A percentile compares a stretch with the other conserved stretches of the same genome.
Evolutionary conservation across 257 asterid species (phyloP).

Genomic region (Jacaranda copaia): DNA sequence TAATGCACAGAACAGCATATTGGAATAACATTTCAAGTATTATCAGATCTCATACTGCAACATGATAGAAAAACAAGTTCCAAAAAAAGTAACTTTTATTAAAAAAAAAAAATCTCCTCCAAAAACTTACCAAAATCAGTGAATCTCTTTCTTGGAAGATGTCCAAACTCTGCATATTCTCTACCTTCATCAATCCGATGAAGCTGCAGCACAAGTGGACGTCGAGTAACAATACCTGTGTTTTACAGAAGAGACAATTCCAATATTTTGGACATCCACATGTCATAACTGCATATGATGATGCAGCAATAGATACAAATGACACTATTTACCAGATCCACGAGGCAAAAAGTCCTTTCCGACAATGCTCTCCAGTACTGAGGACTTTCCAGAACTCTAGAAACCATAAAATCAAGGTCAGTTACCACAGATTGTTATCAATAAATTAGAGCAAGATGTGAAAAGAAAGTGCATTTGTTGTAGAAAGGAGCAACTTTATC

Average conservation of each 20-base stretch:
- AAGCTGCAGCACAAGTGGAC: constrained; percentile 86
- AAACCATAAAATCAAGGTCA: constrained; percentile 32
- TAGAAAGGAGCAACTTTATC: constrained; percentile 9
- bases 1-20: constrained; percentile 2
- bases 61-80: neutral
- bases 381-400: constrained; percentile 85
- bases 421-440: neutral
- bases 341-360: constrained; percentile 88
- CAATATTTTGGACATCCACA: constrained; percentile 12
- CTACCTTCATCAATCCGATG: constrained; percentile 75
- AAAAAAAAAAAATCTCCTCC: neutral
- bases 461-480: constrained; percentile 9
- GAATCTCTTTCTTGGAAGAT: constrained; percentile 75
- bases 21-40: constrained; percentile 1
- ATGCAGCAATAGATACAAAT: constrained; percentile 25
- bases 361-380: constrained; percentile 82
- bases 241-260: constrained; percentile 31
- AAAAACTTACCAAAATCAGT: constrained; percentile 69
- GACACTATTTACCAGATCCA: constrained; percentile 66
- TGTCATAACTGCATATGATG: neutral
- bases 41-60: neutral
- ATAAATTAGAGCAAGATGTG: constrained; percentile 15
- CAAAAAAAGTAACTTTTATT: neutral
- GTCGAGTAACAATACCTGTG: constrained; percentile 81
- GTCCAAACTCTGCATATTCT: constrained; percentile 89